A percentile compares a stretch with the other conserved stretches of the same genome.
These are phyloP conservation scores for Exophiala lecanii-corni DNA, from an alignment of 2,329 filamentous ascomycete species.

Conservation along the genomic window DNA sequence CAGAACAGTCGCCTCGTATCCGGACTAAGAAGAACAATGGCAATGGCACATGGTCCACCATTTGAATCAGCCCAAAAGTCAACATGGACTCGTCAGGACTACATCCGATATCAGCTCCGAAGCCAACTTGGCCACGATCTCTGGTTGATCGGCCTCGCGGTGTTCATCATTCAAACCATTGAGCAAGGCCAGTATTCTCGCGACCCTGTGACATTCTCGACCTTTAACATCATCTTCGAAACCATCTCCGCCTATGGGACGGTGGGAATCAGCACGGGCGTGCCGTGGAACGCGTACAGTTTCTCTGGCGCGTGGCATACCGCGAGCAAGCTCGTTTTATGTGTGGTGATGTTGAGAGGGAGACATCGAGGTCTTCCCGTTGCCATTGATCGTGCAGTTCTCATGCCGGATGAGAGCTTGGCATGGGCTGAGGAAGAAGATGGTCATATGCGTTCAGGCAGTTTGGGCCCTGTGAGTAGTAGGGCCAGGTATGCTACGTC, in stretches of 20 bases:
- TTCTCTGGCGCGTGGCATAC: slow-evolving; percentile 47
- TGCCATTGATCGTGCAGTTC: slow-evolving; percentile 47
- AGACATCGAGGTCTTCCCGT: slow-evolving; percentile 53
- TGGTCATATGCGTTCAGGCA: slow-evolving; percentile 26
- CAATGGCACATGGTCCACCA: slow-evolving; percentile 8
- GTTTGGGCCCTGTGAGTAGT: neutral
- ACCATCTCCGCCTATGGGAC: slow-evolving; percentile 39
- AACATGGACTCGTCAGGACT: slow-evolving; percentile 40
- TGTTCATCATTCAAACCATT: slow-evolving; percentile 57
- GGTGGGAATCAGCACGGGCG: slow-evolving; percentile 45
- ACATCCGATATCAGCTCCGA: slow-evolving; percentile 56
- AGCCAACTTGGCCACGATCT: slow-evolving; percentile 63
- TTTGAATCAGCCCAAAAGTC: neutral
- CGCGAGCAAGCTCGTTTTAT: slow-evolving; percentile 52
- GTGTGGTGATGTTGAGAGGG: slow-evolving; percentile 53
- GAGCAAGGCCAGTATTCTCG: slow-evolving; percentile 53
- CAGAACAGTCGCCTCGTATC: slow-evolving; percentile 4
- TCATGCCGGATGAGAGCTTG: slow-evolving; percentile 37
- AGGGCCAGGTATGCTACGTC: too few species aligned
- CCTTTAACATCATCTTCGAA: slow-evolving; percentile 55
- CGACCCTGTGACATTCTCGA: slow-evolving; percentile 50
- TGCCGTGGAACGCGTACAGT: slow-evolving; percentile 41
- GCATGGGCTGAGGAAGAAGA: slow-evolving; percentile 42
- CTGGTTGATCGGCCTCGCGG: slow-evolving; percentile 60
- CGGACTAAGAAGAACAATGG: slow-evolving; percentile 13